Evolutionary conservation across 1,139 yeast genomes (phyloP).

Genomic region (Maudiozyma humilis): DNA sequence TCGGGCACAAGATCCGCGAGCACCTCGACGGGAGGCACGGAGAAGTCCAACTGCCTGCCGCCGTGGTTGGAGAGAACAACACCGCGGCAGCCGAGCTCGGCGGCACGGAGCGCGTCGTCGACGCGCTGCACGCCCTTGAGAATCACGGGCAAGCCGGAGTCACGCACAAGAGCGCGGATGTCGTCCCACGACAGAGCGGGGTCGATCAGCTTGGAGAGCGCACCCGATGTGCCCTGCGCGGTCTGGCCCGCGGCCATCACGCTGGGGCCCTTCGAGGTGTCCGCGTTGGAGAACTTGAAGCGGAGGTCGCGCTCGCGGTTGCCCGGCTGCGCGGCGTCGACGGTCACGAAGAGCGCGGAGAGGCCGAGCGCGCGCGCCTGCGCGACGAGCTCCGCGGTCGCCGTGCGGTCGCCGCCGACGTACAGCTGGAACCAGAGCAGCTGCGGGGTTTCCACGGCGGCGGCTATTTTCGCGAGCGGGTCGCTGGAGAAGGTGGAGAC

Average conservation of each 20-base stretch:
- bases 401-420: slow-evolving; percentile 60
- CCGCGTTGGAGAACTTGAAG: slow-evolving; percentile 45
- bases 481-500: slow-evolving; percentile 71
- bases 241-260: slow-evolving; percentile 27
- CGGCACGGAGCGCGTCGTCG: slow-evolving; percentile 58
- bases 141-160: slow-evolving; percentile 42
- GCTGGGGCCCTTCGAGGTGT: slow-evolving; percentile 25
- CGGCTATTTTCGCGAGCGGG: slow-evolving; percentile 59
- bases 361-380: slow-evolving; percentile 68
- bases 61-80: slow-evolving; percentile 71
- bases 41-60: slow-evolving; percentile 62
- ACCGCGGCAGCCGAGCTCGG: slow-evolving; percentile 62
- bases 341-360: slow-evolving; percentile 76
- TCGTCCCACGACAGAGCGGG: slow-evolving; percentile 50
- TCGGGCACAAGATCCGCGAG: slow-evolving; percentile 57
- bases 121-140: slow-evolving; percentile 66
- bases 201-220: slow-evolving; percentile 76
- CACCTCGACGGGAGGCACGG: slow-evolving; percentile 60
- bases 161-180: slow-evolving; percentile 36
- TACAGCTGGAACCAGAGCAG: slow-evolving; percentile 84
- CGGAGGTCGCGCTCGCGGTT: slow-evolving; percentile 63
- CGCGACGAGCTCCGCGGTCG: slow-evolving; percentile 36
- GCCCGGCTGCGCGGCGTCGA: slow-evolving; percentile 90
- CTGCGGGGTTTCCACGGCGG: slow-evolving; percentile 35
- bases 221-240: slow-evolving; percentile 83